These are phyloP conservation scores for Panicum miliaceum DNA, from an alignment of 176 grass and related monocot genomes.

Conservation along the genomic window DNA sequence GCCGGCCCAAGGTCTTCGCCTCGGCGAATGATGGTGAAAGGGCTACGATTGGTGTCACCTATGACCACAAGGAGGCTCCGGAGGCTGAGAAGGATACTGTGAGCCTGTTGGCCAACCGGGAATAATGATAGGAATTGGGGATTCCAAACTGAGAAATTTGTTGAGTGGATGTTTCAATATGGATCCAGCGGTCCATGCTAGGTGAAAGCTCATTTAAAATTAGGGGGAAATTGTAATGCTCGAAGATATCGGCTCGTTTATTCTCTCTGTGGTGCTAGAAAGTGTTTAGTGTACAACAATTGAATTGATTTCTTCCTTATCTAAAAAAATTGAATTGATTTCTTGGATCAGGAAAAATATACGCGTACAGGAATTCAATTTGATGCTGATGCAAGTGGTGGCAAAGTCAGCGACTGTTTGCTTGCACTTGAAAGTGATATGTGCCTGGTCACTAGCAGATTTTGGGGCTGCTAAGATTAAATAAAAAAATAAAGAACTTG, in stretches of 20 bases:
- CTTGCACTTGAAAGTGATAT: background rate
- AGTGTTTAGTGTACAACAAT: background rate
- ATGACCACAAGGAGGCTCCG: slow-evolving; percentile 6
- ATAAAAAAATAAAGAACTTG: background rate
- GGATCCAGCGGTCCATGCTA: background rate
- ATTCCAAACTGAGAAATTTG: background rate
- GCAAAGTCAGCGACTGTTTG: background rate
- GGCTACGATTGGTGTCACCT: slow-evolving; percentile 39
- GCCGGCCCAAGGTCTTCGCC: slow-evolving; percentile 28
- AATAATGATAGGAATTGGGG: slow-evolving; percentile 1
- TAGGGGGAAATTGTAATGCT: background rate
- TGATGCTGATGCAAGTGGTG: background rate
- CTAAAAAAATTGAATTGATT: background rate
- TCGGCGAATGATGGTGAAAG: slow-evolving; percentile 29
- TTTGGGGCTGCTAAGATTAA: background rate
- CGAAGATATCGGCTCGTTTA: background rate
- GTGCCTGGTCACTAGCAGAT: background rate
- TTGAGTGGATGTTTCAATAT: background rate
- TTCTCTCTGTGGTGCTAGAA: background rate
- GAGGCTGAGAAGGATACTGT: slow-evolving; percentile 58
- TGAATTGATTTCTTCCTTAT: background rate
- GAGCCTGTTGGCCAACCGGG: slow-evolving; percentile 44
- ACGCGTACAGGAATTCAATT: background rate
- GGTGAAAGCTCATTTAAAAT: background rate
- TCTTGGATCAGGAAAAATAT: background rate